A percentile compares a stretch with the other conserved stretches of the same genome.
phyloP scores from a whole-genome alignment of 1,139 yeast genomes.

The Protomyces inundatus region DNA sequence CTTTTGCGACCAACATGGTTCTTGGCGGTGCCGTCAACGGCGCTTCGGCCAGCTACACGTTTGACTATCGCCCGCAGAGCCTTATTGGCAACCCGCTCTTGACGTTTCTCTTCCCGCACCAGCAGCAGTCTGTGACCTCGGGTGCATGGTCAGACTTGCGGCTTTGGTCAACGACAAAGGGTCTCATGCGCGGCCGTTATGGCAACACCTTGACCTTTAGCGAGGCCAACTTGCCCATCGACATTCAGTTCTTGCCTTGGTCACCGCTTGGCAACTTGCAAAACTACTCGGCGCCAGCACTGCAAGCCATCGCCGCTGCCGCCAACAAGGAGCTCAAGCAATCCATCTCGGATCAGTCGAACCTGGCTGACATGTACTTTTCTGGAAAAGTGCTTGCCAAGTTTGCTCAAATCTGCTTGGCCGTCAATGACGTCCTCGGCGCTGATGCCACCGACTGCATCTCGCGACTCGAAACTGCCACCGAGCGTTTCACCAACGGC shows the following conservation, averaged over 20 bases:
- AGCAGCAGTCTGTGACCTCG: conserved; percentile 49
- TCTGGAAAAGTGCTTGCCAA: conserved; percentile 71
- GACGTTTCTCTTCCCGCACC: conserved; percentile 70
- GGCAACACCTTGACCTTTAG: conserved; percentile 49
- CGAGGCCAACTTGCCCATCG: conserved; percentile 55
- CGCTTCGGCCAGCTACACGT: conserved; percentile 48
- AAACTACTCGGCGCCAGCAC: conserved; percentile 49
- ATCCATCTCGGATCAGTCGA: conserved; percentile 51
- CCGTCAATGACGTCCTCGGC: conserved; percentile 54
- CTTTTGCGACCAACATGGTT: conserved; percentile 46
- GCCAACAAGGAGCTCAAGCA: conserved; percentile 57
- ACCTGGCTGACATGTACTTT: conserved; percentile 52
- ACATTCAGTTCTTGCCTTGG: conserved; percentile 47
- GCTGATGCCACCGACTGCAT: conserved; percentile 49
- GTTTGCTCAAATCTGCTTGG: conserved; percentile 64
- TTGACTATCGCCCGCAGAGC: conserved; percentile 43
- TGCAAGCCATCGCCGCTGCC: conserved; percentile 46
- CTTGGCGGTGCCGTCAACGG: conserved; percentile 42
- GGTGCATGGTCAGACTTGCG: conserved; percentile 42
- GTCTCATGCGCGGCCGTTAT: conserved; percentile 57
- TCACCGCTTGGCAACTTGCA: conserved; percentile 39
- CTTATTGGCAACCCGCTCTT: conserved; percentile 45
- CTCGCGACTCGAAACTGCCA: conserved; percentile 50
- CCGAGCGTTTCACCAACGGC: conserved; percentile 49
- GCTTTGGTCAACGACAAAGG: conserved; percentile 60